Evolutionary conservation across 306 rosid species (phyloP).

Genomic region (Trifolium fragiferum): DNA sequence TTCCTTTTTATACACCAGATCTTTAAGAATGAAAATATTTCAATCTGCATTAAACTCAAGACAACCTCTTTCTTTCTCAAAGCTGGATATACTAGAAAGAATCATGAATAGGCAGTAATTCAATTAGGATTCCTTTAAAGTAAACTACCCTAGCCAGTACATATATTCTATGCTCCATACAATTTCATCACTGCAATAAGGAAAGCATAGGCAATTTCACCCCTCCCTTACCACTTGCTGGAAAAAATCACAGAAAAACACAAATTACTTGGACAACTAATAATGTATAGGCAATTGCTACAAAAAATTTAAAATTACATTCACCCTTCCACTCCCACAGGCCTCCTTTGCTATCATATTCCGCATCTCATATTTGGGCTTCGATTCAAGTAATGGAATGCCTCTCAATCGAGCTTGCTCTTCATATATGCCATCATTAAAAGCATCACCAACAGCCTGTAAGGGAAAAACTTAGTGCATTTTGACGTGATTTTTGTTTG

Average conservation of each 20-base stretch:
- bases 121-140: constrained; percentile 25
- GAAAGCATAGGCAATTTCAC: constrained; percentile 40
- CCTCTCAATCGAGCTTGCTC: constrained; percentile 85
- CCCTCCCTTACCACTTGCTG: constrained; percentile 53
- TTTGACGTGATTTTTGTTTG: constrained; percentile 20
- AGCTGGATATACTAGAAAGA: constrained; percentile 29
- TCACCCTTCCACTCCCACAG: constrained; percentile 83
- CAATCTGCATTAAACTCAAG: constrained; percentile 18
- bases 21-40: constrained; percentile 7
- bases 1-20: constrained; percentile 3
- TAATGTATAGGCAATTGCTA: constrained; percentile 23
- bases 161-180: constrained; percentile 22
- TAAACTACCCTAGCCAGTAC: constrained; percentile 23
- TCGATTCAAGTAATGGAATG: constrained; percentile 91
- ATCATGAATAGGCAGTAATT: constrained; percentile 24
- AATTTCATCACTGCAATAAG: constrained; percentile 29
- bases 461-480: constrained; percentile 30
- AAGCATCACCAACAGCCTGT: constrained; percentile 91
- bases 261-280: constrained; percentile 28
- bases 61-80: constrained; percentile 27
- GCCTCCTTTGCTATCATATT: constrained; percentile 93
- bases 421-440: constrained; percentile 84
- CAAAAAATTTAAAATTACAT: constrained; percentile 28
- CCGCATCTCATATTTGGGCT: constrained; percentile 95
- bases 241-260: constrained; percentile 27